Evolutionary conservation across 768 basidiomycete species (phyloP).

Genomic region (Pholiota microspora): DNA sequence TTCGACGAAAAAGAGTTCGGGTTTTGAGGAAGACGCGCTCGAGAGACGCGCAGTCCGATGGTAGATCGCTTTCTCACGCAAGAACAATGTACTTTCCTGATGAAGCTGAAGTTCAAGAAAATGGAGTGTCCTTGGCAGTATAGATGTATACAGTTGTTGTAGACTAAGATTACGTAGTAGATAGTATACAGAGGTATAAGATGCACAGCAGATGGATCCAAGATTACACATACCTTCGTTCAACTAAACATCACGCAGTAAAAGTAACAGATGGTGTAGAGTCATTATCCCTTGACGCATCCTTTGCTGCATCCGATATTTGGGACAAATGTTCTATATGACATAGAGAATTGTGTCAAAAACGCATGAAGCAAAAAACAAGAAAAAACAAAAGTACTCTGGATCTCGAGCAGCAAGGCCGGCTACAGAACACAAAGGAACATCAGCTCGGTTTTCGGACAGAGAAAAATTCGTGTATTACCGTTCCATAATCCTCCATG

Average conservation of each 20-base stretch:
- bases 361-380: background rate
- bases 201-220: no score
- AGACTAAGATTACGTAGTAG: no score
- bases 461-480: background rate
- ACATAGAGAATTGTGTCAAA: background rate
- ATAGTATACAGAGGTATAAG: no score
- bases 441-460: background rate
- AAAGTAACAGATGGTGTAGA: background rate
- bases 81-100: no score
- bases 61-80: no score
- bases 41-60: no score
- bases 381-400: conserved; percentile 6
- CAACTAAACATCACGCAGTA: background rate
- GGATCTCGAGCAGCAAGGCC: conserved; percentile 1
- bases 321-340: conserved; percentile 9
- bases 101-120: no score
- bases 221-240: no score
- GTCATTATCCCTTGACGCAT: background rate
- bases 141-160: no score
- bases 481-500: background rate
- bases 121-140: no score
- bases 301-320: conserved; percentile 10
- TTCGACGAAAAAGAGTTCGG: no score
- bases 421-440: background rate
- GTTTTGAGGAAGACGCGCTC: no score